phyloP scores from a whole-genome alignment of 352 stramenopile species.

The Phytophthora citrophthora region DNA sequence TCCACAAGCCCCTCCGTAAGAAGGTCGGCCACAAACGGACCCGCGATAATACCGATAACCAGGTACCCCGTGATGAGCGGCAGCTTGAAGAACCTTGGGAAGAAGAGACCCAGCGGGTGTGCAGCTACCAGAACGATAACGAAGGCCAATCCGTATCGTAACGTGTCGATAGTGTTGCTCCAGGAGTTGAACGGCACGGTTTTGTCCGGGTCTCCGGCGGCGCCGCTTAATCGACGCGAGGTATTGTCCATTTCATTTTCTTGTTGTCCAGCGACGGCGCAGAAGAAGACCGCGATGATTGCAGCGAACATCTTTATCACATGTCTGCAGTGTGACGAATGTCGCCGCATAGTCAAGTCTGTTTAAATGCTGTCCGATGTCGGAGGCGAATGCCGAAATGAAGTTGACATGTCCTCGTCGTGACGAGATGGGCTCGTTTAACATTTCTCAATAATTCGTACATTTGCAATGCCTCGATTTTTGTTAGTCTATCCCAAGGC shows the following conservation, averaged over 20 bases:
- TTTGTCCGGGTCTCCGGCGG: conserved; percentile 19
- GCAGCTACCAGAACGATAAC: conserved; percentile 60
- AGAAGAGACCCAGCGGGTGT: conserved; percentile 65
- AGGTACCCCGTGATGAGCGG: conserved; percentile 74
- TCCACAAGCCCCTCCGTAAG: conserved; percentile 43
- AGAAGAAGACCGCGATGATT: not conserved
- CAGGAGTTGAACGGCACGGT: conserved; percentile 53
- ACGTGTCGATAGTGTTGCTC: conserved; percentile 45
- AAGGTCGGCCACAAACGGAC: conserved; percentile 62
- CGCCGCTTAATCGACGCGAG: conserved; percentile 29
- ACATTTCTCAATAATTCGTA: not conserved
- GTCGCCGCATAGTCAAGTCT: not conserved
- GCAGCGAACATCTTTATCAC: conserved; percentile 3
- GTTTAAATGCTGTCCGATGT: not conserved
- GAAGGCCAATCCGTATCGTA: conserved; percentile 56
- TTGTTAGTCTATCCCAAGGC: conserved; percentile 22
- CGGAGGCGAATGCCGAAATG: conserved; percentile 21
- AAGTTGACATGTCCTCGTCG: not conserved
- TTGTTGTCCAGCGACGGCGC: conserved; percentile 8
- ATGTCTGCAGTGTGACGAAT: not conserved
- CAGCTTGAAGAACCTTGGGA: conserved; percentile 61
- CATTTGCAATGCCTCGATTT: conserved; percentile 20
- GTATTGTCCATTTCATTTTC: not conserved
- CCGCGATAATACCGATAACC: conserved; percentile 60
- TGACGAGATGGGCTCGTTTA: conserved; percentile 13